phyloP scores from a whole-genome alignment of 2,329 filamentous ascomycete species.

The Hypoxylon sp. region DNA sequence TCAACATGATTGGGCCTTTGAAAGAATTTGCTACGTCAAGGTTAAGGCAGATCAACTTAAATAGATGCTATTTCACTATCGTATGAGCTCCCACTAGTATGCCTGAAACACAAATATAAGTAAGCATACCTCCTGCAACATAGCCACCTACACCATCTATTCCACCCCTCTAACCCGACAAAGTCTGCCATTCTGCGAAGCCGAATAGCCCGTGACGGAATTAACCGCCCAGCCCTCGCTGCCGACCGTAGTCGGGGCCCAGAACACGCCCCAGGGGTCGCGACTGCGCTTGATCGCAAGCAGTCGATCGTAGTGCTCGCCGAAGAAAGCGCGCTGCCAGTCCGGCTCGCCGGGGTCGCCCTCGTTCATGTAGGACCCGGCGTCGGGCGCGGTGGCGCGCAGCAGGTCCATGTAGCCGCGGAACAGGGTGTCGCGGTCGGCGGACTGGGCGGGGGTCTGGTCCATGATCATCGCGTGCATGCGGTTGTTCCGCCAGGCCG shows the following conservation, averaged over 20 bases:
- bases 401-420: constrained; percentile 41
- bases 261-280: constrained; percentile 58
- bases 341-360: constrained; percentile 58
- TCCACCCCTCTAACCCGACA: constrained; percentile 21
- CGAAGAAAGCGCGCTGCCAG: constrained; percentile 58
- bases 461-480: constrained; percentile 50
- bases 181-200: constrained; percentile 40
- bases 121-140: no score
- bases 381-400: constrained; percentile 50
- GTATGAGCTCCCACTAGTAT: no score
- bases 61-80: no score
- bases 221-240: constrained; percentile 57
- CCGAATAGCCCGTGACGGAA: constrained; percentile 34
- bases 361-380: constrained; percentile 62
- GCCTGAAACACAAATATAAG: no score
- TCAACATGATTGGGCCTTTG: no score
- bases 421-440: constrained; percentile 40
- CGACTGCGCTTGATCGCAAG: constrained; percentile 58
- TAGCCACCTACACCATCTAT: no score
- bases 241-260: constrained; percentile 59
- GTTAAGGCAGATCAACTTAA: no score
- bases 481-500: constrained; percentile 53
- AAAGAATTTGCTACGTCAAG: no score
- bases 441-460: constrained; percentile 38
- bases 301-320: constrained; percentile 54